These are phyloP conservation scores for Trametes pubescens DNA, from an alignment of 1,284 basidiomycete genomes.

Conservation along the genomic window DNA sequence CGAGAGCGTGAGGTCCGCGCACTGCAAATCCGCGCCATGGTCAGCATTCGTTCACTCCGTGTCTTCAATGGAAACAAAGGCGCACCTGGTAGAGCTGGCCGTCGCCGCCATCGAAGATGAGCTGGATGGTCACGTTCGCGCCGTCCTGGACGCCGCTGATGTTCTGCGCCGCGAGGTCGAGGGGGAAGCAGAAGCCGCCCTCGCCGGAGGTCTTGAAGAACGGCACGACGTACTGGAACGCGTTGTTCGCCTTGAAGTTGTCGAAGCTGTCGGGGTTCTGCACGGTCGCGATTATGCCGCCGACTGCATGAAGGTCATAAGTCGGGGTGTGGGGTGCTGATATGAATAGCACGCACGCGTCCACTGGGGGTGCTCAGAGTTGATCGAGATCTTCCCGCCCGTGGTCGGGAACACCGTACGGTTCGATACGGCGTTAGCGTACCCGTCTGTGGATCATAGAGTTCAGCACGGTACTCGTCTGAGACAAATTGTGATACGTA, in stretches of 20 bases:
- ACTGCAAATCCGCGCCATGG: conserved; percentile 48
- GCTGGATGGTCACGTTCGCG: conserved; percentile 68
- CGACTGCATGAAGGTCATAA: conserved; percentile 48
- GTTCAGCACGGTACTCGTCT: conserved; percentile 6
- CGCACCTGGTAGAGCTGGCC: conserved; percentile 70
- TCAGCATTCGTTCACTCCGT: not conserved
- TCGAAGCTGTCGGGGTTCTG: conserved; percentile 70
- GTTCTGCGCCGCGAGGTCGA: conserved; percentile 61
- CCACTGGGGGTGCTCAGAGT: conserved; percentile 67
- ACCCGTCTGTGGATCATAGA: conserved; percentile 55
- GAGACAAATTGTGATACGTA: conserved; percentile 36
- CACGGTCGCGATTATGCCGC: conserved; percentile 62
- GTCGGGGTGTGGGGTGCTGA: not conserved
- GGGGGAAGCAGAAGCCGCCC: conserved; percentile 67
- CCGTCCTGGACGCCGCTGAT: conserved; percentile 60
- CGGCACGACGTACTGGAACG: conserved; percentile 44
- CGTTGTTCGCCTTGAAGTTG: conserved; percentile 44
- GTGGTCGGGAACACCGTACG: conserved; percentile 72
- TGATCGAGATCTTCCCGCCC: conserved; percentile 60
- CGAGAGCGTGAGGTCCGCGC: conserved; percentile 74
- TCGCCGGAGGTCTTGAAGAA: conserved; percentile 61
- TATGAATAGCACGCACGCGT: conserved; percentile 50
- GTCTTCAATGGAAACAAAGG: not conserved
- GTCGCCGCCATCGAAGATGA: conserved; percentile 71
- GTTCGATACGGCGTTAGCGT: conserved; percentile 50